These are phyloP conservation scores for Salix koriyanagi DNA, from an alignment of 345 rosid genomes.

Conservation along the genomic window DNA sequence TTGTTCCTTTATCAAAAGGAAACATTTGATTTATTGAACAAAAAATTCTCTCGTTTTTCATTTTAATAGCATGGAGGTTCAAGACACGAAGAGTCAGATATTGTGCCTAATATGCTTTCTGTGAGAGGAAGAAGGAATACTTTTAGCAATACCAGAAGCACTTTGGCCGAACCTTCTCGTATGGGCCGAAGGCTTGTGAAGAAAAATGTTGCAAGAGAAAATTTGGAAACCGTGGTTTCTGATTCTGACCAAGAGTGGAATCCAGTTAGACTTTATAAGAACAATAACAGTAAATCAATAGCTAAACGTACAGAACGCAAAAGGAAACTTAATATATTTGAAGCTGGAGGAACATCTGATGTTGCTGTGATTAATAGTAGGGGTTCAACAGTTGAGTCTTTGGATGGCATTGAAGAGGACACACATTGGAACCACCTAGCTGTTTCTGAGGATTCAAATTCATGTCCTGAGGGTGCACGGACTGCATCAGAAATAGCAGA, in stretches of 20 bases:
- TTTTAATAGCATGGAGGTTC: conserved; percentile 11
- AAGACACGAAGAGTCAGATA: conserved; percentile 20
- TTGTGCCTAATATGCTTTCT: conserved; percentile 5
- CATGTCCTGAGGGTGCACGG: conserved; percentile 14
- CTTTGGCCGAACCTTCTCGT: conserved; percentile 34
- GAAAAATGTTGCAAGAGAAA: conserved; percentile 30
- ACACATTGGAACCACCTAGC: conserved; percentile 23
- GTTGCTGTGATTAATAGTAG: conserved; percentile 11
- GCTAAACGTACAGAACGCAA: conserved; percentile 17
- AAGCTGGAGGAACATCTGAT: conserved; percentile 40
- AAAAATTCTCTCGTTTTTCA: background rate
- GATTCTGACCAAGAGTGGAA: conserved; percentile 46
- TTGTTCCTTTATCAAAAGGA: background rate
- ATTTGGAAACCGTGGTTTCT: conserved; percentile 20
- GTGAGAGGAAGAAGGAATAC: conserved; percentile 29
- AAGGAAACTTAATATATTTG: conserved; percentile 15
- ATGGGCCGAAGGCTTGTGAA: conserved; percentile 47
- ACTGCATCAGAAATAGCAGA: conserved; percentile 17
- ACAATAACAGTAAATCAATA: background rate
- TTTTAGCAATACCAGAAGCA: conserved; percentile 20
- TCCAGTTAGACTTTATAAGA: conserved; percentile 18
- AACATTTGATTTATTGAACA: background rate
- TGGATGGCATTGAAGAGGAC: conserved; percentile 41
- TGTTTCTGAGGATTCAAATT: conserved; percentile 12
- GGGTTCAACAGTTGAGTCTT: conserved; percentile 20